These are phyloP conservation scores for Penicillium digitatum DNA, from an alignment of 2,329 filamentous ascomycete species.

Conservation along the genomic window DNA sequence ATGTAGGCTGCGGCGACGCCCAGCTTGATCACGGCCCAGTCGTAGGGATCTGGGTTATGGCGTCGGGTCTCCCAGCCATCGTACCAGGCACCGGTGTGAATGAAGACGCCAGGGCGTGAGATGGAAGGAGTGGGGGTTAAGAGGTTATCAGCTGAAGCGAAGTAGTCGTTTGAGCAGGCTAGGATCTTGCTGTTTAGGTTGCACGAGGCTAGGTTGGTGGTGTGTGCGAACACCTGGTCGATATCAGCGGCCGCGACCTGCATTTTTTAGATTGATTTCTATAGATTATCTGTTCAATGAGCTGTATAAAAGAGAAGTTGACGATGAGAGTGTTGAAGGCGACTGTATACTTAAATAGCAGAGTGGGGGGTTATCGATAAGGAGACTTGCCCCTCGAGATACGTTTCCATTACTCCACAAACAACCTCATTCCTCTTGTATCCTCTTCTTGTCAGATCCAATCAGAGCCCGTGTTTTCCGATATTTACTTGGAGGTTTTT, in stretches of 20 bases:
- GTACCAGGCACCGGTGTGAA: constrained; percentile 60
- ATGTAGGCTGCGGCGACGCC: constrained; percentile 47
- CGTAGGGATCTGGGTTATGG: constrained; percentile 55
- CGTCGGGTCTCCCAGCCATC: constrained; percentile 62
- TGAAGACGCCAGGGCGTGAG: constrained; percentile 56
- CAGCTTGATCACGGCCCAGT: constrained; percentile 58
- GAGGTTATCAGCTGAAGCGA: constrained; percentile 57
- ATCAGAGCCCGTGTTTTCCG: neutral
- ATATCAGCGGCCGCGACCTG: constrained; percentile 48
- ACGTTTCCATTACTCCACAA: neutral
- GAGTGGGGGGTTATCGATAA: constrained; percentile 11
- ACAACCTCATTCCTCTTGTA: neutral
- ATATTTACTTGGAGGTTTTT: neutral
- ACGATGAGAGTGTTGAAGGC: neutral
- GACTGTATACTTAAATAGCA: constrained; percentile 9
- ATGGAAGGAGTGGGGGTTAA: constrained; percentile 55
- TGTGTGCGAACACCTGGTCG: constrained; percentile 53
- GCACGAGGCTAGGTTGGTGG: constrained; percentile 47
- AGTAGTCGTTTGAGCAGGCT: constrained; percentile 59
- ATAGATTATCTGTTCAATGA: neutral
- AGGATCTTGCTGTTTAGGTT: constrained; percentile 53
- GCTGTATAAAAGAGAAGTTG: neutral
- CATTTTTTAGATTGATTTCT: neutral
- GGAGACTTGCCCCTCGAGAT: neutral
- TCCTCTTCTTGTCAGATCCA: neutral